phyloP scores from a whole-genome alignment of 306 rosid species.

The Acacia acuminata region DNA sequence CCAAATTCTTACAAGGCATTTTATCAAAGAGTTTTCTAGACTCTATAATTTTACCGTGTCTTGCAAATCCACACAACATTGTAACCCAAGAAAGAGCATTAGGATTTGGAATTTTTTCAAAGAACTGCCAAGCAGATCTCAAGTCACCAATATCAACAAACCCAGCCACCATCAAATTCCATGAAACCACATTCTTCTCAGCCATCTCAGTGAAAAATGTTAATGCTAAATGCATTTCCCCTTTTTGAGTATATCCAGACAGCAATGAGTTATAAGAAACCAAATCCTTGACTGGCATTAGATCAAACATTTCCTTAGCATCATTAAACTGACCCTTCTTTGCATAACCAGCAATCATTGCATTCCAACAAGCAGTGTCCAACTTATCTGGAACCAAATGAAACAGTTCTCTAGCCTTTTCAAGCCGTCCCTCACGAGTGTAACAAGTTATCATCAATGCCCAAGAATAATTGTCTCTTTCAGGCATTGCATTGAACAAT shows the following conservation, averaged over 20 bases:
- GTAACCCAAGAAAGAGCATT: constrained; percentile 69
- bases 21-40: constrained; percentile 65
- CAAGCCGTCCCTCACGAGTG: constrained; percentile 59
- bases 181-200: constrained; percentile 66
- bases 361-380: constrained; percentile 76
- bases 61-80: constrained; percentile 73
- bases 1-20: constrained; percentile 68
- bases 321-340: constrained; percentile 63
- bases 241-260: constrained; percentile 72
- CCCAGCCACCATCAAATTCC: constrained; percentile 85
- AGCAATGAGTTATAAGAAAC: constrained; percentile 83
- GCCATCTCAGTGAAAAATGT: constrained; percentile 62
- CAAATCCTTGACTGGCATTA: constrained; percentile 65
- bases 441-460: constrained; percentile 77
- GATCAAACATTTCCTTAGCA: constrained; percentile 62
- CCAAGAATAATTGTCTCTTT: constrained; percentile 72
- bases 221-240: constrained; percentile 61
- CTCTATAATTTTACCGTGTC: constrained; percentile 52
- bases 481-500: constrained; percentile 61
- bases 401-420: constrained; percentile 69
- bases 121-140: constrained; percentile 68
- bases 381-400: constrained; percentile 64
- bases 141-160: constrained; percentile 58
- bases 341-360: constrained; percentile 73
- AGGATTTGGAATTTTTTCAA: constrained; percentile 60